phyloP scores from a whole-genome alignment of 2,329 filamentous ascomycete genomes.

The Paecilomyces sp. region DNA sequence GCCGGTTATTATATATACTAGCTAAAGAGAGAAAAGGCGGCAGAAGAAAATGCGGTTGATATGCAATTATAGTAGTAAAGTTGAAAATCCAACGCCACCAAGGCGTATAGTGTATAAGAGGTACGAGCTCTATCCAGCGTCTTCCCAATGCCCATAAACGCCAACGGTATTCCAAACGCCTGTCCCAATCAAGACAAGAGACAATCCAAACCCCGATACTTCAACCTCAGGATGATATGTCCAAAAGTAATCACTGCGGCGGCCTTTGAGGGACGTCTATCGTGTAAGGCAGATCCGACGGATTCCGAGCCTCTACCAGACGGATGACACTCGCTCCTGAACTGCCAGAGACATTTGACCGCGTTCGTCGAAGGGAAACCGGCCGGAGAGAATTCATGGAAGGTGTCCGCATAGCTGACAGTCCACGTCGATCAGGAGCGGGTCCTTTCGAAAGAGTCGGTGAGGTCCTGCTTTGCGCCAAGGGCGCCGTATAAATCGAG shows the following conservation, averaged over 20 bases:
- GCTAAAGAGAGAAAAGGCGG: not conserved
- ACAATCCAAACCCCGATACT: not conserved
- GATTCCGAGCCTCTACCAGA: slow-evolving; percentile 20
- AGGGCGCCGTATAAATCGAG: slow-evolving; percentile 21
- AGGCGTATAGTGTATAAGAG: not conserved
- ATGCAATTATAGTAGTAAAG: not conserved
- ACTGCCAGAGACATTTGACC: slow-evolving; percentile 25
- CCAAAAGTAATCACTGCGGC: slow-evolving; percentile 4
- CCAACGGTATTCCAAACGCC: not conserved
- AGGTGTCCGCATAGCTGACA: slow-evolving; percentile 20
- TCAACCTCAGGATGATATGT: not conserved
- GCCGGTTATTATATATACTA: not conserved
- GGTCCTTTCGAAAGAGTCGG: slow-evolving; percentile 8
- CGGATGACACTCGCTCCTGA: slow-evolving; percentile 35
- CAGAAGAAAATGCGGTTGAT: not conserved
- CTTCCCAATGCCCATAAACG: not conserved
- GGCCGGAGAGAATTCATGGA: slow-evolving; percentile 28
- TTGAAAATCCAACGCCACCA: not conserved
- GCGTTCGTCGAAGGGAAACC: slow-evolving; percentile 24
- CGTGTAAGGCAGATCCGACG: slow-evolving; percentile 27
- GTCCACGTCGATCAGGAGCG: slow-evolving; percentile 1
- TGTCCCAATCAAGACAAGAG: not conserved
- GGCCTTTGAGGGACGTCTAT: slow-evolving; percentile 15
- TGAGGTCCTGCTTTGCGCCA: slow-evolving; percentile 13
- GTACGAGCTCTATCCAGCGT: not conserved